Evolutionary conservation across 768 basidiomycete genomes (phyloP), one percentile per base, ranked within the genome.

Genomic region (Suillus alpinus): DNA sequence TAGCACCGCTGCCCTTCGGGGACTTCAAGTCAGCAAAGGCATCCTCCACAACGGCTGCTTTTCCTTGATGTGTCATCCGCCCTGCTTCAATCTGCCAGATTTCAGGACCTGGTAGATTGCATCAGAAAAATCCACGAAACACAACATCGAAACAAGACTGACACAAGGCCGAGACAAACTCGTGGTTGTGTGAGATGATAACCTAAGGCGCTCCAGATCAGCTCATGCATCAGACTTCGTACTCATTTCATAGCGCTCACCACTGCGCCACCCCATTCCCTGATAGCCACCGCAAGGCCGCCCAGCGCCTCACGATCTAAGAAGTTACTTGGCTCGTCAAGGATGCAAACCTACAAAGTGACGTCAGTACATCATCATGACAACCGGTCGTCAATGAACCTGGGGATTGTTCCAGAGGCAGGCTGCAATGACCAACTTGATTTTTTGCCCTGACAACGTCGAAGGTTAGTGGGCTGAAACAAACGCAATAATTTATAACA

Each of bases 351-450:
- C 83, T 84, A 56, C 26, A 47, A 64, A 20, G 32, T 60, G 53
- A 32, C 18, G 60, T 63, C 53, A 64, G 47, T 34, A 51, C 31
- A 37, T 37, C 53, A 39, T 57, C 56, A 39, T 46, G 41, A 14
- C 23, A 58, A 47, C 32, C 62, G 37, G 61, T 16, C 47, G 37
- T 44, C 37, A 52, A 71, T 76, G 61, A 69, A 92, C 87, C 81
- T 96, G 93, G 16, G 94, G 93, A 71, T 94, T 95, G 75, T 94
- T 94, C 94, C 95, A 98, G 59, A 97, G 81, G 71, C 95, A 94
- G 31, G 95, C 95, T 16, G 91, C 95, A 65, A 94, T 89, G 57
- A 95, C 94, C 49, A 94, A 82, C 79, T 98, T 97, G 78, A 98
- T 97, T 77, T 98, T 98, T 75, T 98, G 95, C 62, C 90, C 88